phyloP scores from a whole-genome alignment of 2,329 filamentous ascomycete genomes.

The Sphaerostilbella broomeana region DNA sequence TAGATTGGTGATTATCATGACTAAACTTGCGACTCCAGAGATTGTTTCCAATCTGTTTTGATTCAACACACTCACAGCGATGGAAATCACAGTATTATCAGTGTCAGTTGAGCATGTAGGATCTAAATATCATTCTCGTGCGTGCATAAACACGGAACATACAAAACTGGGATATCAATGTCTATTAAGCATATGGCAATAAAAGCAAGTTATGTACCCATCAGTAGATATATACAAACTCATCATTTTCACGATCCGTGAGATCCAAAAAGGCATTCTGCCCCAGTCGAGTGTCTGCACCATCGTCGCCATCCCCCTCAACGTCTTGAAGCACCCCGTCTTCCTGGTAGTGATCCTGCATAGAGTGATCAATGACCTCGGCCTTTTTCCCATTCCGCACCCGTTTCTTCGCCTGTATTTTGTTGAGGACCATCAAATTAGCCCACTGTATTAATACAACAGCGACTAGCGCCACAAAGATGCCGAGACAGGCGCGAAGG shows the following conservation, averaged over 20 bases:
- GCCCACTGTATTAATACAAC: conserved; percentile 47
- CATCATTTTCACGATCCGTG: conserved; percentile 60
- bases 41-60: no score
- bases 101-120: no score
- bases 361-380: conserved; percentile 52
- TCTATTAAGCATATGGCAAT: no score
- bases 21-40: no score
- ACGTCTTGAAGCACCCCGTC: conserved; percentile 8
- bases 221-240: conserved; percentile 60
- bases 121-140: no score
- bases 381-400: conserved; percentile 55
- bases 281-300: no score
- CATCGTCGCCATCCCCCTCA: conserved; percentile 12
- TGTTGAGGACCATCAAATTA: conserved; percentile 52
- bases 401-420: conserved; percentile 46
- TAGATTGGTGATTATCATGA: no score
- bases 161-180: no score
- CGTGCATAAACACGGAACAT: no score
- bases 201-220: no score
- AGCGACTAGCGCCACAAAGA: conserved; percentile 47
- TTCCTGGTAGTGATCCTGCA: conserved; percentile 44
- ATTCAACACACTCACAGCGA: no score
- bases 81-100: no score
- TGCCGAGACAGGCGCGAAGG: conserved; percentile 47
- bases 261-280: conserved; percentile 51